Evolutionary conservation across 75 land plant species (phyloP).

Genomic region (Cryptomeria japonica): DNA sequence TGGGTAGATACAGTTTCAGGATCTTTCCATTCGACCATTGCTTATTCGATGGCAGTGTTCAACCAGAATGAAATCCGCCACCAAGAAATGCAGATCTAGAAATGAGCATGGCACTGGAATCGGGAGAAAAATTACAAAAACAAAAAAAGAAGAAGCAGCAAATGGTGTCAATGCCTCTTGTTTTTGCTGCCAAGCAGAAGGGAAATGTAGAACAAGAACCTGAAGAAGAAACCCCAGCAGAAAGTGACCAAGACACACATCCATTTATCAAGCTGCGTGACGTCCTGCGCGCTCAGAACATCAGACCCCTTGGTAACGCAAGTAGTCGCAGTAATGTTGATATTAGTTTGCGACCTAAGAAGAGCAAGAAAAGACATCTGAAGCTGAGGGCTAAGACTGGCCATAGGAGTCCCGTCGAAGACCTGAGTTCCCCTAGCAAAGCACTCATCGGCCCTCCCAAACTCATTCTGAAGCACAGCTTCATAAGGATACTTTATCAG

Average conservation of each 20-base stretch:
- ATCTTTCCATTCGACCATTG: too few relatives aligned
- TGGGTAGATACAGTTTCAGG: too few relatives aligned
- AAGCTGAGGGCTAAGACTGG: slow-evolving; percentile 6
- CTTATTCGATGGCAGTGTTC: too few relatives aligned
- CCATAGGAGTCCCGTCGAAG: slow-evolving; percentile 10
- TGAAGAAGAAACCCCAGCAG: slow-evolving; percentile 58
- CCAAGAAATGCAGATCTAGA: too few relatives aligned
- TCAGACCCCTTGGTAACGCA: slow-evolving; percentile 61
- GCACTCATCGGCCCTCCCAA: not conserved
- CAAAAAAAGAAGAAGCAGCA: too few relatives aligned
- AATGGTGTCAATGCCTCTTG: slow-evolving; percentile 23
- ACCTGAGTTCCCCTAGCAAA: slow-evolving; percentile 16
- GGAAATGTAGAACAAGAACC: slow-evolving; percentile 53
- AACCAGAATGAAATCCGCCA: too few relatives aligned
- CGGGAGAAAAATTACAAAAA: too few relatives aligned
- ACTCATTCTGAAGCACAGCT: slow-evolving; percentile 60
- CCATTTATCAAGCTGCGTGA: slow-evolving; percentile 60
- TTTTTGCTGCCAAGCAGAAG: slow-evolving; percentile 53
- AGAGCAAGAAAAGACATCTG: slow-evolving; percentile 27
- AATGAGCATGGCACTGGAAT: too few relatives aligned
- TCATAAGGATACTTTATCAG: slow-evolving; percentile 74
- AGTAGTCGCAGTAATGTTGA: slow-evolving; percentile 26
- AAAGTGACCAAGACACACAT: slow-evolving; percentile 46
- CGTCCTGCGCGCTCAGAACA: slow-evolving; percentile 28
- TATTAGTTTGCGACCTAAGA: slow-evolving; percentile 20